Evolutionary conservation across 73 alveolate species (phyloP).

Genomic region (Tetrahymena malaccensis): DNA sequence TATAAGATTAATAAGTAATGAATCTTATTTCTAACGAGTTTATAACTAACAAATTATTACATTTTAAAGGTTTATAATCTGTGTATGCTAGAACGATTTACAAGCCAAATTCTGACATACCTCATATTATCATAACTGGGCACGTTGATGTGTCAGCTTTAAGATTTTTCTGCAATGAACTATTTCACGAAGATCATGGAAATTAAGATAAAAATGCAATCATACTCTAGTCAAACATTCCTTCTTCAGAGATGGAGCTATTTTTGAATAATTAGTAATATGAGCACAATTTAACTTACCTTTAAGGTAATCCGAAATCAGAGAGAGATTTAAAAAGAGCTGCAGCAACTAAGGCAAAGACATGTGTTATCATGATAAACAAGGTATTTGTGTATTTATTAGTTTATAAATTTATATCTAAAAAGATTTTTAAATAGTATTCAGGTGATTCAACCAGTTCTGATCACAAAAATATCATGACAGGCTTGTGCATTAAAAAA

Average conservation of each 20-base stretch:
- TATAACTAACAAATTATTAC: too few species aligned
- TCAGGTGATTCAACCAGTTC: slow-evolving; percentile 37
- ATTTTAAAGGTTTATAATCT: slow-evolving; percentile 63
- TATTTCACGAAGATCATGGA: slow-evolving; percentile 94
- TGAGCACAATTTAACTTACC: slow-evolving; percentile 69
- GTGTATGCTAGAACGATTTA: slow-evolving; percentile 82
- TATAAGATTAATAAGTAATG: slow-evolving; percentile 52
- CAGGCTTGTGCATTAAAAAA: slow-evolving; percentile 78
- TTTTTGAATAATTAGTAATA: slow-evolving; percentile 79
- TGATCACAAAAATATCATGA: slow-evolving; percentile 89
- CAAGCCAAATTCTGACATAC: slow-evolving; percentile 84
- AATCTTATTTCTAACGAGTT: background rate
- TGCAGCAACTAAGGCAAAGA: slow-evolving; percentile 75
- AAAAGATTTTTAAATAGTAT: slow-evolving; percentile 72
- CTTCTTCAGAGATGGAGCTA: slow-evolving; percentile 85
- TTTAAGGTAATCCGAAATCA: slow-evolving; percentile 68
- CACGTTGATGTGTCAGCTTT: slow-evolving; percentile 77
- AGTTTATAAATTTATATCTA: background rate
- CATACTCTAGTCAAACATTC: slow-evolving; percentile 70
- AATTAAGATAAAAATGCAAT: slow-evolving; percentile 87
- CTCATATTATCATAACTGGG: slow-evolving; percentile 91
- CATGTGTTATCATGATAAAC: slow-evolving; percentile 81
- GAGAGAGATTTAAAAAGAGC: slow-evolving; percentile 76
- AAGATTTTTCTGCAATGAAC: slow-evolving; percentile 81
- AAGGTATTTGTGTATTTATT: slow-evolving; percentile 28